Base-by-base conservation (phyloP, 768 basidiomycete genomes). In the Cantharellus cinnabarinus region DNA sequence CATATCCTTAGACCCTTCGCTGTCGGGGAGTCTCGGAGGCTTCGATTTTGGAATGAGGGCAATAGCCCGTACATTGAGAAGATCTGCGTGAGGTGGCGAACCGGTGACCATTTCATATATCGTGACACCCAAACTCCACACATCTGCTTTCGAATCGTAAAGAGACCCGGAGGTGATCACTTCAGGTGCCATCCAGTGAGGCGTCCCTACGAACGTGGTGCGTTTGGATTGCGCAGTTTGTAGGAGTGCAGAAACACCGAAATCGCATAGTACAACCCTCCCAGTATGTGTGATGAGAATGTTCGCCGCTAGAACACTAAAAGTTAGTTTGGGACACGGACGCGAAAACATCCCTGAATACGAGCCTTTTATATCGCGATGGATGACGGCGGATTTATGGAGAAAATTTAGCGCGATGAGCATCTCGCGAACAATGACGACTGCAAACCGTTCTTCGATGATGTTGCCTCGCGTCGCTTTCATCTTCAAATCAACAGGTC, bases 161-260 rank as follows among this genome's bases (percentile, higher is more conserved):
- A 82, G 76, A n/a, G 89, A 80, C 5, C 86, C 82, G 5, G 77
- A 76, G 63, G 89, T 86, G 14, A 94, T 88, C 2, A 98, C 90
- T 70, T 99, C 95, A 0, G 95, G 95, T 0, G 95, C 95, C 95
- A 99, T 99, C 94, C 94, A 98, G 68, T 95, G 89, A 0, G 93
- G 94, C 1, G 95, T 98, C 1, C 95, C 95, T 62, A 93, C 89
- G 66, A 98, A 79, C 0, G 95, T 99, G 57, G 93, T 90, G 34
- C 95, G 81, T 69, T 98, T 98, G 69, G 89, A 89, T 5, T 83
- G 81, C 2, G 81, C 76, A 14, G 81, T 87, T 35, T 81, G 79
- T 58, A 97, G 78, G 42, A 95, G 79, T 2, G 93, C 95, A 3
- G 94, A 95, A 53, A 99, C 95, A 38, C 95, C 95, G 69, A 99